Percentiles rank a stretch among this genome's conserved stretches.
Conservation (phyloP, 352 stramenopile genomes). For the Globisporangium takayamanum region DNA sequence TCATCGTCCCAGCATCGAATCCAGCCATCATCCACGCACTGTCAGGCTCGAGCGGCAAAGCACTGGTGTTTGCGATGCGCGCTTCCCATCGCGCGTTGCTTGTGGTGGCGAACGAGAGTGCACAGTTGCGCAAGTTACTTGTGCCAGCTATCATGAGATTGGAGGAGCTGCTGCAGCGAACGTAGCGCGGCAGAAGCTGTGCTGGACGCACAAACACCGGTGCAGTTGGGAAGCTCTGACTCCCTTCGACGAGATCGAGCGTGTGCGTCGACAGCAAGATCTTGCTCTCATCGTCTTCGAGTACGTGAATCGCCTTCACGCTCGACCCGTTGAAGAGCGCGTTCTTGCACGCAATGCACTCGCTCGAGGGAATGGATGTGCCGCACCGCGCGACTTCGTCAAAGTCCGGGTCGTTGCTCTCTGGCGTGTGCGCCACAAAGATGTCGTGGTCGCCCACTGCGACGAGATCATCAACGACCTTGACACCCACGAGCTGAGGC, state of each 20-base stretch:
- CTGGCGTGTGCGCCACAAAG: slow-evolving; percentile 35
- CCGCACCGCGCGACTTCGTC: slow-evolving; percentile 26
- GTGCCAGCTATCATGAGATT: slow-evolving; percentile 11
- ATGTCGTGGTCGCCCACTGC: slow-evolving; percentile 43
- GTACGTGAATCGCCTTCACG: slow-evolving; percentile 38
- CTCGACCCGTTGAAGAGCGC: slow-evolving; percentile 41
- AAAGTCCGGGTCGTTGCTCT: slow-evolving; percentile 45
- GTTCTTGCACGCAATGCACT: slow-evolving; percentile 18
- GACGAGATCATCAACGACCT: slow-evolving; percentile 43
- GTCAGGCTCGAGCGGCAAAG: slow-evolving; percentile 21
- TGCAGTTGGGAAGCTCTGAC: slow-evolving; percentile 33
- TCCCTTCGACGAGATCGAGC: slow-evolving; percentile 49
- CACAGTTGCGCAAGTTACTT: slow-evolving; percentile 5
- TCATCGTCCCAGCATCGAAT: slow-evolving; percentile 21
- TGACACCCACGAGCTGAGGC: slow-evolving; percentile 28
- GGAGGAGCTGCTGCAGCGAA: slow-evolving; percentile 26
- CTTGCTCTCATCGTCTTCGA: slow-evolving; percentile 62
- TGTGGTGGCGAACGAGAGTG: slow-evolving; percentile 11
- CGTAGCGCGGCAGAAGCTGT: slow-evolving; percentile 17
- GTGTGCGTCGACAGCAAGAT: slow-evolving; percentile 40
- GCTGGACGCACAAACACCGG: slow-evolving; percentile 22
- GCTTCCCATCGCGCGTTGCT: slow-evolving; percentile 21
- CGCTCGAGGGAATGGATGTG: not conserved
- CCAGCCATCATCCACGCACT: slow-evolving; percentile 55
- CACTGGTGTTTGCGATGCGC: slow-evolving; percentile 33